Conservation (phyloP, 1,139 yeast genomes). For the Kodamaea suecica region DNA sequence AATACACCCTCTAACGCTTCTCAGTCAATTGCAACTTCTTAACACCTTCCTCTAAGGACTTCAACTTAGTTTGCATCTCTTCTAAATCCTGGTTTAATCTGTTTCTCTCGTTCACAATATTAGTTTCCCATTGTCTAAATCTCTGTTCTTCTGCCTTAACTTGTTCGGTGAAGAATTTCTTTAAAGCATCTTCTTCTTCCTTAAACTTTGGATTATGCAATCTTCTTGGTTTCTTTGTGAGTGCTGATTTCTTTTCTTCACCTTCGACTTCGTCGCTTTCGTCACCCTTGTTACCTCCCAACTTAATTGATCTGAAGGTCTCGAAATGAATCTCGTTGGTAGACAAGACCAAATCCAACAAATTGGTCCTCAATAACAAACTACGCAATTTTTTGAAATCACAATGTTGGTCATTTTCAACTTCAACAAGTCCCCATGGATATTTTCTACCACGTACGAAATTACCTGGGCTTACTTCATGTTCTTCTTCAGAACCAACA, state of each 20-base stretch:
- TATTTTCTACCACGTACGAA: slow-evolving; percentile 87
- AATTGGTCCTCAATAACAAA: slow-evolving; percentile 82
- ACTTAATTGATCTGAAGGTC: slow-evolving; percentile 76
- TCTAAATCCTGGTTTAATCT: slow-evolving; percentile 92
- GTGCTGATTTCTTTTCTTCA: slow-evolving; percentile 25
- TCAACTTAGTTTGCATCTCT: slow-evolving; percentile 74
- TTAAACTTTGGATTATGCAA: slow-evolving; percentile 86
- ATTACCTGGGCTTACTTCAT: slow-evolving; percentile 71
- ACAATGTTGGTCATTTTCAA: slow-evolving; percentile 92
- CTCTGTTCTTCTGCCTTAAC: slow-evolving; percentile 96
- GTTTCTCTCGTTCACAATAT: slow-evolving; percentile 90
- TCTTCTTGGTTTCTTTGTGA: slow-evolving; percentile 47
- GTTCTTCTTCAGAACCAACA: slow-evolving; percentile 87
- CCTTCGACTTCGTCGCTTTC: slow-evolving; percentile 30
- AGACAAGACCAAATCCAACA: slow-evolving; percentile 82
- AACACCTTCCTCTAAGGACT: slow-evolving; percentile 69
- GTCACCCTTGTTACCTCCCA: slow-evolving; percentile 54
- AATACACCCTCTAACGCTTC: no score
- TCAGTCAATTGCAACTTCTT: slow-evolving; percentile 59
- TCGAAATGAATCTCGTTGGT: slow-evolving; percentile 95
- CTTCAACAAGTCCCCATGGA: slow-evolving; percentile 98
- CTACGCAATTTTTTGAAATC: slow-evolving; percentile 92
- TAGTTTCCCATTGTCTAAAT: slow-evolving; percentile 97
- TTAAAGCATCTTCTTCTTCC: slow-evolving; percentile 93
- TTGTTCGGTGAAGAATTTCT: slow-evolving; percentile 96